Conservation (phyloP, 2,329 filamentous ascomycete species). For the Paraconiothyrium sp. region DNA sequence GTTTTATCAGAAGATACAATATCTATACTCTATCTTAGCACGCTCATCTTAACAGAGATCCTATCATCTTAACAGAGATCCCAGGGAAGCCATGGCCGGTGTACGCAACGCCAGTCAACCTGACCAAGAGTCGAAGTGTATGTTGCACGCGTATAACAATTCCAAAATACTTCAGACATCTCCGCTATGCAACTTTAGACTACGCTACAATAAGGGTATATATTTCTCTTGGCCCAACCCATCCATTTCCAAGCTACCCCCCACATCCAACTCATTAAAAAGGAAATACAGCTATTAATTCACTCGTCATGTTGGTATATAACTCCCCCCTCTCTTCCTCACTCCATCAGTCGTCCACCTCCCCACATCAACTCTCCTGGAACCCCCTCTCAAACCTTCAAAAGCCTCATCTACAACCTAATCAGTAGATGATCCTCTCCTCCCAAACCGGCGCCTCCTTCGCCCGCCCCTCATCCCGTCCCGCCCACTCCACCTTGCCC, state of each 20-base stretch:
- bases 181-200: not conserved
- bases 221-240: not conserved
- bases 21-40: no score
- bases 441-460: slow-evolving; percentile 56
- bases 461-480: slow-evolving; percentile 50
- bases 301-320: not conserved
- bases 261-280: not conserved
- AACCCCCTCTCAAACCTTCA: not conserved
- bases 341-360: not conserved
- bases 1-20: no score
- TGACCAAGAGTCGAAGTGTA: no score
- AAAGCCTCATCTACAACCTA: not conserved
- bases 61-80: no score
- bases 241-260: not conserved
- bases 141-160: not conserved
- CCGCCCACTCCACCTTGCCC: slow-evolving; percentile 55
- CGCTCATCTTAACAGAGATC: no score
- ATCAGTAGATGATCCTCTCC: slow-evolving; percentile 47
- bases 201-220: not conserved
- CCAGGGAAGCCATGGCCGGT: no score
- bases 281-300: not conserved
- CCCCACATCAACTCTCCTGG: not conserved
- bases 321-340: not conserved
- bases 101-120: no score
- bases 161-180: not conserved